Evolutionary conservation across 2,329 filamentous ascomycete species (phyloP).

Genomic region (Coniochaeta pulveracea): DNA sequence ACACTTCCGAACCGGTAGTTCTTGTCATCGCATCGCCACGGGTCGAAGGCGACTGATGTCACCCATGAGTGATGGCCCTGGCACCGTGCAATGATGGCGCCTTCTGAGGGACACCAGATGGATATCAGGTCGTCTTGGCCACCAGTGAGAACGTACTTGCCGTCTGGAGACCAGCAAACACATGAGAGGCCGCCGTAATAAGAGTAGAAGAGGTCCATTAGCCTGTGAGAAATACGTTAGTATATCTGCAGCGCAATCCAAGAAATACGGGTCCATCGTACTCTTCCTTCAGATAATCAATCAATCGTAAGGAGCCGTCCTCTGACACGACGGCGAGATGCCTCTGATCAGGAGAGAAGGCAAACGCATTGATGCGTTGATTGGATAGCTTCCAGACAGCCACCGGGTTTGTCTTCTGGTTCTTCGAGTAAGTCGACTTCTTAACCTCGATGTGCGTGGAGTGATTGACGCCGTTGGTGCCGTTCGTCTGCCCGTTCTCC

Average conservation of each 20-base stretch:
- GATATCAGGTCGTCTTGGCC: slow-evolving; percentile 94
- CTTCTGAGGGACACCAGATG: slow-evolving; percentile 85
- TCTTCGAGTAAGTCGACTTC: slow-evolving; percentile 88
- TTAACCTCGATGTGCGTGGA: slow-evolving; percentile 54
- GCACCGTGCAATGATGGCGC: slow-evolving; percentile 77
- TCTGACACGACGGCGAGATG: slow-evolving; percentile 87
- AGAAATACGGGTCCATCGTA: slow-evolving; percentile 27
- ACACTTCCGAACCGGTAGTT: slow-evolving; percentile 96
- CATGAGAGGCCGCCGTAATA: slow-evolving; percentile 92
- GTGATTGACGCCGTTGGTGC: slow-evolving; percentile 19
- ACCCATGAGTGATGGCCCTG: slow-evolving; percentile 97
- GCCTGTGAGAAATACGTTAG: slow-evolving; percentile 31
- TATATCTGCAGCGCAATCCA: not conserved
- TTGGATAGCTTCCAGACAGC: slow-evolving; percentile 88
- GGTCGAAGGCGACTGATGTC: slow-evolving; percentile 84
- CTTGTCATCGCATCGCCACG: slow-evolving; percentile 90
- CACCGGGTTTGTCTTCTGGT: slow-evolving; percentile 87
- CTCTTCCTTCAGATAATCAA: slow-evolving; percentile 88
- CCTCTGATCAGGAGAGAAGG: slow-evolving; percentile 80
- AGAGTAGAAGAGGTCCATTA: slow-evolving; percentile 77
- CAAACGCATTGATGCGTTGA: slow-evolving; percentile 79
- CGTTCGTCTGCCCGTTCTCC: slow-evolving; percentile 25
- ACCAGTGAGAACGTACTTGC: slow-evolving; percentile 88
- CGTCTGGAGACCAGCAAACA: slow-evolving; percentile 95
- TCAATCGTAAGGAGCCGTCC: slow-evolving; percentile 78